These are phyloP conservation scores for Cenchrus americanus DNA, from an alignment of 176 grass and related monocot genomes.

Conservation along the genomic window DNA sequence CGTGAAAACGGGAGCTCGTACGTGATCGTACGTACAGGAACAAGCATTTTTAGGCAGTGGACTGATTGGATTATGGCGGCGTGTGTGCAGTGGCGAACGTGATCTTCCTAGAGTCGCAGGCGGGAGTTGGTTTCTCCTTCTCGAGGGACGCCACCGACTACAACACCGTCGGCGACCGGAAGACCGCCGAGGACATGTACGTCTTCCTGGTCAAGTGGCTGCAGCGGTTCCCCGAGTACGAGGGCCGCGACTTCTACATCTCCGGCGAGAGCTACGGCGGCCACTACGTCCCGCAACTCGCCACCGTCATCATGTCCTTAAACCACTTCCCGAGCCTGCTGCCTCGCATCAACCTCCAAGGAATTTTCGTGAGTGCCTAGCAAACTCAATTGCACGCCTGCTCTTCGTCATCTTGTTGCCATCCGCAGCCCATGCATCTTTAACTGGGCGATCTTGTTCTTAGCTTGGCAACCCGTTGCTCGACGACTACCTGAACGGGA, in stretches of 20 bases:
- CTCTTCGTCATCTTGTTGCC: not conserved
- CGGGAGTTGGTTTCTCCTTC: slow-evolving; percentile 59
- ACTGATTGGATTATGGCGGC: not conserved
- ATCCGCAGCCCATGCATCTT: not conserved
- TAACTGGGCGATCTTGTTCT: not conserved
- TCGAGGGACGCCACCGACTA: slow-evolving; percentile 41
- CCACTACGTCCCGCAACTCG: slow-evolving; percentile 57
- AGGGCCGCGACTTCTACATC: slow-evolving; percentile 57
- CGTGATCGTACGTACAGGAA: not conserved
- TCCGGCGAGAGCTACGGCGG: slow-evolving; percentile 64
- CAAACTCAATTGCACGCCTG: not conserved
- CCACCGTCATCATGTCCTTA: slow-evolving; percentile 30
- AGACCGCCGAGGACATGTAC: slow-evolving; percentile 42
- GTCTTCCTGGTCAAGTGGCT: slow-evolving; percentile 59
- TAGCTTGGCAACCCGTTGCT: slow-evolving; percentile 57
- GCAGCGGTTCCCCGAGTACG: slow-evolving; percentile 61
- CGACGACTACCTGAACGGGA: slow-evolving; percentile 21
- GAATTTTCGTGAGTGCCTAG: slow-evolving; percentile 45
- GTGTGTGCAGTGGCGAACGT: slow-evolving; percentile 54
- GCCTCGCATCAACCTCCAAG: slow-evolving; percentile 34
- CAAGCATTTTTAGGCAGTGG: not conserved
- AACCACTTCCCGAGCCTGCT: not conserved
- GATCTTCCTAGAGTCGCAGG: slow-evolving; percentile 57
- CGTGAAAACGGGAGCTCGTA: not conserved
- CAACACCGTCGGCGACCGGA: slow-evolving; percentile 20